These are phyloP conservation scores for Ilex asprella DNA, from an alignment of 257 asterid species.

Conservation along the genomic window DNA sequence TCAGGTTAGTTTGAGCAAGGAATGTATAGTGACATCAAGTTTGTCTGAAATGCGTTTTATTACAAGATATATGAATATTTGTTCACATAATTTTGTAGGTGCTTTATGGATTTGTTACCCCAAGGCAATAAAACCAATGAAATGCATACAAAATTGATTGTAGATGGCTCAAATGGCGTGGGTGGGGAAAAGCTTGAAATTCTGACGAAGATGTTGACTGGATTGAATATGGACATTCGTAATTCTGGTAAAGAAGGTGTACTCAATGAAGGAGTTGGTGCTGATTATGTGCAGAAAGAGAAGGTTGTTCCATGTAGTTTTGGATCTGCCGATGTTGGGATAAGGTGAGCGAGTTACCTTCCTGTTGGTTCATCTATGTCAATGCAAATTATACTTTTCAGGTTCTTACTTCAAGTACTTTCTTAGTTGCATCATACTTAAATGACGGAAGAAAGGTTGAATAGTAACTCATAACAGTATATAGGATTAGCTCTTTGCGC, in stretches of 20 bases:
- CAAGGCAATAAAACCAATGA: slow-evolving; percentile 26
- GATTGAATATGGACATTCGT: slow-evolving; percentile 61
- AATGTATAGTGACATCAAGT: not conserved
- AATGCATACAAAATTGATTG: slow-evolving; percentile 45
- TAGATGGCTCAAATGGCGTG: slow-evolving; percentile 92
- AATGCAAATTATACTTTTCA: not conserved
- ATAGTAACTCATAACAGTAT: too few species aligned
- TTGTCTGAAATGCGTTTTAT: slow-evolving; percentile 6
- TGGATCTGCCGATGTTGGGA: slow-evolving; percentile 54
- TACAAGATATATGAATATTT: slow-evolving; percentile 5
- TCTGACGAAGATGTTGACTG: slow-evolving; percentile 41
- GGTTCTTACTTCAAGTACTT: too few species aligned
- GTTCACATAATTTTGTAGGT: slow-evolving; percentile 32
- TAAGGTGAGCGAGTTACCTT: slow-evolving; percentile 50
- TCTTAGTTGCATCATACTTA: too few species aligned
- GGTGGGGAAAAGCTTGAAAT: slow-evolving; percentile 79
- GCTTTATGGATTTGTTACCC: slow-evolving; percentile 65
- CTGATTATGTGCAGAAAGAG: slow-evolving; percentile 96
- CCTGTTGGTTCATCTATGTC: slow-evolving; percentile 1
- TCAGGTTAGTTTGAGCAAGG: slow-evolving; percentile 43
- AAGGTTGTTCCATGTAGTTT: slow-evolving; percentile 75
- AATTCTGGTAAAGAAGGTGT: slow-evolving; percentile 63
- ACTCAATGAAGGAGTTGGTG: slow-evolving; percentile 92
- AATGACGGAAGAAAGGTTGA: too few species aligned
- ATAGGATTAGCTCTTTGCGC: too few species aligned